Conservation (phyloP, 345 rosid species). For the Combretum micranthum region DNA sequence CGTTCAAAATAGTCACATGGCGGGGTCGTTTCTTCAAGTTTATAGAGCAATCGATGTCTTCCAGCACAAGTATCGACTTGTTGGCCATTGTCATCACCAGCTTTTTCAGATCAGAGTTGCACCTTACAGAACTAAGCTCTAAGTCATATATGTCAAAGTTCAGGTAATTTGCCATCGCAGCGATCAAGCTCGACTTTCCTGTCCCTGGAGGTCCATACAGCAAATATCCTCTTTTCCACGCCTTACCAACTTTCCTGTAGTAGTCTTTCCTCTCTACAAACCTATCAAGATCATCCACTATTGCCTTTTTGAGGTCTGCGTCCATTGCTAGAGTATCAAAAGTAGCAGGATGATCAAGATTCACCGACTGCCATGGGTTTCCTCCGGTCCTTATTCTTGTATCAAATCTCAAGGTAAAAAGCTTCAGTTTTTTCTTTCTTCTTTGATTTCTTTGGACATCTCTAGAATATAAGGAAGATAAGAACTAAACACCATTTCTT, state of each 20-base stretch:
- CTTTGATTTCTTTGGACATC: slow-evolving; percentile 29
- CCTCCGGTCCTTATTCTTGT: slow-evolving; percentile 26
- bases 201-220: slow-evolving; percentile 17
- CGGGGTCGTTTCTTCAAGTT: neutral
- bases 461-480: slow-evolving; percentile 41
- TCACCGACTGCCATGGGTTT: slow-evolving; percentile 42
- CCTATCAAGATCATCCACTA: slow-evolving; percentile 8
- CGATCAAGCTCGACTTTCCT: slow-evolving; percentile 17
- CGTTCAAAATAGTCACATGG: neutral
- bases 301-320: slow-evolving; percentile 6
- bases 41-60: slow-evolving; percentile 18
- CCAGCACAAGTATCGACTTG: slow-evolving; percentile 17
- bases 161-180: slow-evolving; percentile 19
- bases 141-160: slow-evolving; percentile 16
- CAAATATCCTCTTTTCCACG: slow-evolving; percentile 15
- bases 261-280: slow-evolving; percentile 13
- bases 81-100: slow-evolving; percentile 6
- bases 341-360: slow-evolving; percentile 35
- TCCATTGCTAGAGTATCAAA: slow-evolving; percentile 16
- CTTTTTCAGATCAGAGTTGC: slow-evolving; percentile 10
- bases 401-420: slow-evolving; percentile 33
- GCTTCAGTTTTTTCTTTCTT: slow-evolving; percentile 41
- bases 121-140: slow-evolving; percentile 6
- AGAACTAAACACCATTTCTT: slow-evolving; percentile 33
- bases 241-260: slow-evolving; percentile 14